These are phyloP conservation scores for Chernovozyma aurita DNA, from an alignment of 1,139 yeast species.

Conservation along the genomic window DNA sequence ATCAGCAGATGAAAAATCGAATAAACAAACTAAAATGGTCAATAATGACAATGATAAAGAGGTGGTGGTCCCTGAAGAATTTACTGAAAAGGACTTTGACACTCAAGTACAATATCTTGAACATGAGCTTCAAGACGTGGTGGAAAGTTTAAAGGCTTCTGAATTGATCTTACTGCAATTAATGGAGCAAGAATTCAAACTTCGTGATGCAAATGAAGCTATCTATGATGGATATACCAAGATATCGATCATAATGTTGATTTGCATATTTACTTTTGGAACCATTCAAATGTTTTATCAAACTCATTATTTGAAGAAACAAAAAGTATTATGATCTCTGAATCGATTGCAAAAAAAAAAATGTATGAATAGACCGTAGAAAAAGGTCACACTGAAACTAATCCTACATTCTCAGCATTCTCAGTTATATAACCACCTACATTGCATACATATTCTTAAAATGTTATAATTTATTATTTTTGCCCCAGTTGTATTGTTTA, in stretches of 20 bases:
- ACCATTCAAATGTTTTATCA: conserved; percentile 26
- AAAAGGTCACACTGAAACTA: too few species aligned
- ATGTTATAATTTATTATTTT: background rate
- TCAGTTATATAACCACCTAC: too few species aligned
- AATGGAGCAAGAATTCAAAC: conserved; percentile 29
- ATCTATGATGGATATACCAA: conserved; percentile 33
- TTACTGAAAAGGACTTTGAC: conserved; percentile 33
- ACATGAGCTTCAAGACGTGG: conserved; percentile 28
- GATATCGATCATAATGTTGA: conserved; percentile 22
- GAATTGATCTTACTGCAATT: conserved; percentile 24
- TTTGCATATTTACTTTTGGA: conserved; percentile 27
- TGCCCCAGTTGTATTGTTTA: too few species aligned
- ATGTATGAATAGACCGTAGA: too few species aligned
- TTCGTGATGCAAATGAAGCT: conserved; percentile 38
- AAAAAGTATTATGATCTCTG: conserved; percentile 17
- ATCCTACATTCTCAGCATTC: too few species aligned
- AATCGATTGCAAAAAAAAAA: background rate
- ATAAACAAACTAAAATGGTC: background rate
- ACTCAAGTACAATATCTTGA: conserved; percentile 24
- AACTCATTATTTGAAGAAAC: conserved; percentile 24
- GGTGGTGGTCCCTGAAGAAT: conserved; percentile 9
- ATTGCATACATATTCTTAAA: too few species aligned
- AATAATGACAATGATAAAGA: conserved; percentile 1
- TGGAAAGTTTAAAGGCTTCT: conserved; percentile 25
- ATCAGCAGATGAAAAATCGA: background rate